Evolutionary conservation across 768 basidiomycete genomes (phyloP).

Genomic region (Boletus subparvulus): DNA sequence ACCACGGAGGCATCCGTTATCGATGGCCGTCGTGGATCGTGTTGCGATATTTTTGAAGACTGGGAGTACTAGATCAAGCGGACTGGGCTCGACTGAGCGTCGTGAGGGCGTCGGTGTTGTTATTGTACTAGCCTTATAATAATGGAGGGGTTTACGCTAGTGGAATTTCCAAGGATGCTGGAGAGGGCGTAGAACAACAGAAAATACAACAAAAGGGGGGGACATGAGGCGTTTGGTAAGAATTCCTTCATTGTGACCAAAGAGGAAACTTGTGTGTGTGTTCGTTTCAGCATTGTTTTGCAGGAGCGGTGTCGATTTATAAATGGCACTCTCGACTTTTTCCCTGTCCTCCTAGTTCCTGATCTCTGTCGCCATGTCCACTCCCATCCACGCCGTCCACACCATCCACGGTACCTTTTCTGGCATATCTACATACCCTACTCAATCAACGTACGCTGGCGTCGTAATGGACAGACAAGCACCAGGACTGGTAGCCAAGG

Average conservation of each 20-base stretch:
- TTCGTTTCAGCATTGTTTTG: constrained; percentile 19
- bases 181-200: constrained; percentile 6
- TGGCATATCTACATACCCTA: constrained; percentile 26
- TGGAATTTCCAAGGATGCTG: no score
- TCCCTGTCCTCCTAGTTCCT: constrained; percentile 5
- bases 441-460: constrained; percentile 26
- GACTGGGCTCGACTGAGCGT: constrained; percentile 6
- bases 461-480: constrained; percentile 24
- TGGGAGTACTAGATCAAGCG: neutral
- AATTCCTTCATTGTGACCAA: constrained; percentile 18
- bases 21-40: constrained; percentile 17
- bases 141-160: neutral
- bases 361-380: constrained; percentile 26
- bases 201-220: constrained; percentile 11
- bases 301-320: constrained; percentile 20
- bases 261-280: constrained; percentile 14
- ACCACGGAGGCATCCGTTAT: constrained; percentile 10
- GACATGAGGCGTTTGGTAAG: constrained; percentile 4
- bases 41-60: constrained; percentile 1
- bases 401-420: constrained; percentile 34
- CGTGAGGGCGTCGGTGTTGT: neutral
- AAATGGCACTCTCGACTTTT: constrained; percentile 1
- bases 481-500: constrained; percentile 23
- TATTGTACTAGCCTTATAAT: constrained; percentile 18
- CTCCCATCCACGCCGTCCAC: constrained; percentile 29